phyloP scores from a whole-genome alignment of 306 rosid species.

The Lotus japonicus region DNA sequence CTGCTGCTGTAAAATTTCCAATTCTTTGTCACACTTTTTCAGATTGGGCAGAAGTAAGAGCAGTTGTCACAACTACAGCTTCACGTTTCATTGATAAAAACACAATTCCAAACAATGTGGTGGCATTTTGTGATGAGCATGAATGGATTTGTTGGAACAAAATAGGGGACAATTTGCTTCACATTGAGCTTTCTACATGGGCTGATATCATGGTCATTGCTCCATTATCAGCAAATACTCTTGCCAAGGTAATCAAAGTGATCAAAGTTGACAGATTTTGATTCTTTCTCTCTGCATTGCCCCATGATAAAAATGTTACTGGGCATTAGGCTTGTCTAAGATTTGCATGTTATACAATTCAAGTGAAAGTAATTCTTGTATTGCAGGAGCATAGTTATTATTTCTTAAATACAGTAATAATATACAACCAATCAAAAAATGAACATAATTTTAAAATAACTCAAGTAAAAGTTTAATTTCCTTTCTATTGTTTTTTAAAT shows the following conservation, averaged over 20 bases:
- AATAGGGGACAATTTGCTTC: conserved; percentile 62
- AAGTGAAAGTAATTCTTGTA: not conserved
- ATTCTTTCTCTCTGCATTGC: not conserved
- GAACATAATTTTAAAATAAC: no score
- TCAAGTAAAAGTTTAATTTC: no score
- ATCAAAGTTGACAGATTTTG: not conserved
- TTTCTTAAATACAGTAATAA: no score
- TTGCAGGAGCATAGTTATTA: no score
- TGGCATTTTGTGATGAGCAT: conserved; percentile 43
- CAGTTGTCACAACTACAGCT: conserved; percentile 54
- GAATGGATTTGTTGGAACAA: conserved; percentile 66
- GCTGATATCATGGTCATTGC: conserved; percentile 89
- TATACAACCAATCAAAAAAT: no score
- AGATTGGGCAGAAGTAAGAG: conserved; percentile 77
- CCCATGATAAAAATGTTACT: no score
- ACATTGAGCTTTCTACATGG: conserved; percentile 76
- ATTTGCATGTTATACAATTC: not conserved
- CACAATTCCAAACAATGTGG: conserved; percentile 39
- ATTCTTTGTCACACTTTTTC: conserved; percentile 43
- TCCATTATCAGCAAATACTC: conserved; percentile 83
- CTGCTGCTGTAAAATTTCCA: conserved; percentile 60
- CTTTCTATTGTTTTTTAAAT: no score
- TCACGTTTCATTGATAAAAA: conserved; percentile 48
- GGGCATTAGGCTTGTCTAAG: not conserved
- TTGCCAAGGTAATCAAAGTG: conserved; percentile 81